phyloP scores from a whole-genome alignment of 129 eudicot species.

The Sambucus nigra region DNA sequence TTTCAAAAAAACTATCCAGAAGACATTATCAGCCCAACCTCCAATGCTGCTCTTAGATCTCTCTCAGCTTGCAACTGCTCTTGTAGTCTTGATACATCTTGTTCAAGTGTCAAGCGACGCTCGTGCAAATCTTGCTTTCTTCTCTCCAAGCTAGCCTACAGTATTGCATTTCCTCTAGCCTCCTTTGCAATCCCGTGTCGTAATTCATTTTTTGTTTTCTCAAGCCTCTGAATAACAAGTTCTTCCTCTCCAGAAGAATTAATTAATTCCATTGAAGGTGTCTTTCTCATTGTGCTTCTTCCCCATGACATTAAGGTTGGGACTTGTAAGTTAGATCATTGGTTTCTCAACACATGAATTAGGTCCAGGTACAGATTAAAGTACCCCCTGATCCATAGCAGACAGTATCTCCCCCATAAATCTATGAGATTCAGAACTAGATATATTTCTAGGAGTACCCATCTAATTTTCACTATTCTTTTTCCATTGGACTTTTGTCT shows the following conservation, averaged over 20 bases:
- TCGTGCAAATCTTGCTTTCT: slow-evolving; percentile 94
- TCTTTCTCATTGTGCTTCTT: slow-evolving; percentile 59
- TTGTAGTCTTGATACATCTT: slow-evolving; percentile 95
- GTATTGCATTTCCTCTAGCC: slow-evolving; percentile 93
- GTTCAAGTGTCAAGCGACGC: slow-evolving; percentile 95
- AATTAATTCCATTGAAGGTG: slow-evolving; percentile 78
- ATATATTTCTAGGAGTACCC: slow-evolving; percentile 25
- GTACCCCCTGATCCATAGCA: slow-evolving; percentile 64
- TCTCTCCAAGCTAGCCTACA: slow-evolving; percentile 95
- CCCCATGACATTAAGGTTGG: slow-evolving; percentile 66
- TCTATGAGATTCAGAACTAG: slow-evolving; percentile 49
- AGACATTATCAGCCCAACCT: slow-evolving; percentile 94
- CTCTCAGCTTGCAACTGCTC: slow-evolving; percentile 99
- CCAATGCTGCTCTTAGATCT: slow-evolving; percentile 90
- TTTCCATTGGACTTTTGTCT: slow-evolving; percentile 23
- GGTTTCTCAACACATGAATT: slow-evolving; percentile 48
- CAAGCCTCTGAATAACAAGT: slow-evolving; percentile 86
- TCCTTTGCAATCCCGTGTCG: slow-evolving; percentile 85
- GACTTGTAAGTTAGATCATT: slow-evolving; percentile 26
- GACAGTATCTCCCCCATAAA: slow-evolving; percentile 81
- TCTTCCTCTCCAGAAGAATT: slow-evolving; percentile 98
- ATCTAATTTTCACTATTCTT: slow-evolving; percentile 35
- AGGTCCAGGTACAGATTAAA: slow-evolving; percentile 36
- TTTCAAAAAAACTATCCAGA: slow-evolving; percentile 74
- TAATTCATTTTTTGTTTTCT: slow-evolving; percentile 79